A percentile compares a stretch with the other conserved stretches of the same genome.
These are phyloP conservation scores for Artemisia annua DNA, from an alignment of 129 eudicot species.

Conservation along the genomic window DNA sequence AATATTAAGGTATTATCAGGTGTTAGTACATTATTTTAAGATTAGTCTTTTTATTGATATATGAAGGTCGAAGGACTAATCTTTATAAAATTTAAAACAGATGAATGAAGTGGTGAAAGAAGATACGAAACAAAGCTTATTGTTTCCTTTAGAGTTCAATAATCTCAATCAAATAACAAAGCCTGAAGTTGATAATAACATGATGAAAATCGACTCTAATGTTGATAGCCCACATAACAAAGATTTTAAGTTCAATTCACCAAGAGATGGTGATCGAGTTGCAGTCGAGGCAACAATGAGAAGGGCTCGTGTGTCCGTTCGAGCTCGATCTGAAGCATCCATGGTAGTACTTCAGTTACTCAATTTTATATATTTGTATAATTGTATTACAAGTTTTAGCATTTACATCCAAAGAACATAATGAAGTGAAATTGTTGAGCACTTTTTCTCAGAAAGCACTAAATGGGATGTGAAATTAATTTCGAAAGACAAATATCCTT, in stretches of 20 bases:
- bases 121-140: slow-evolving; percentile 22
- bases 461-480: too few species aligned
- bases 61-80: not conserved
- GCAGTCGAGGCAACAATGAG: slow-evolving; percentile 33
- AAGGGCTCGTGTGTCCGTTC: slow-evolving; percentile 48
- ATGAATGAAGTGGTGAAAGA: slow-evolving; percentile 15
- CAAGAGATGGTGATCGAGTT: slow-evolving; percentile 22
- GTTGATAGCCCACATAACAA: slow-evolving; percentile 17
- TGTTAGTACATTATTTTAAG: not conserved
- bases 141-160: slow-evolving; percentile 37
- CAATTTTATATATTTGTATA: not conserved
- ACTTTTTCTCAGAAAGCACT: too few species aligned
- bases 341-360: slow-evolving; percentile 22
- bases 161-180: slow-evolving; percentile 22
- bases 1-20: slow-evolving; percentile 13
- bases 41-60: not conserved
- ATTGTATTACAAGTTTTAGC: not conserved
- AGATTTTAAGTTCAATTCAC: slow-evolving; percentile 6
- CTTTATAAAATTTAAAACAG: not conserved
- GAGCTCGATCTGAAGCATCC: slow-evolving; percentile 32
- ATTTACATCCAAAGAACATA: not conserved
- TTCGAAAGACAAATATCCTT: not conserved
- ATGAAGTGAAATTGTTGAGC: not conserved
- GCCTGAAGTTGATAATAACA: not conserved
- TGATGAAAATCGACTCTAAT: not conserved